These are phyloP conservation scores for Claviceps quebecensis DNA, from an alignment of 2,329 filamentous ascomycete species.

Conservation along the genomic window DNA sequence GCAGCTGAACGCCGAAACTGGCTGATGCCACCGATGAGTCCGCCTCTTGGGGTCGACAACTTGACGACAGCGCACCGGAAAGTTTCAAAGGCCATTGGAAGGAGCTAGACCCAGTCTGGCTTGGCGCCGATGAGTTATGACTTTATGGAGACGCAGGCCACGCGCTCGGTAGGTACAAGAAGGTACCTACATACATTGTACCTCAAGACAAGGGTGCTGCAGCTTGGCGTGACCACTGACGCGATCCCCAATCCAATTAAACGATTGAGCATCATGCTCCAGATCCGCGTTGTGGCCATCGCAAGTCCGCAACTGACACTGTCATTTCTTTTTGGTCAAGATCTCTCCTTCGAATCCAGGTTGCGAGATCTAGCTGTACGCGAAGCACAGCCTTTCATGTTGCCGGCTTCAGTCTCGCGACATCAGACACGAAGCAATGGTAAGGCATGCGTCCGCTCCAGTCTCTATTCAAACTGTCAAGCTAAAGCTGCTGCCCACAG, in stretches of 20 bases:
- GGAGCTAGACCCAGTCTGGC: neutral
- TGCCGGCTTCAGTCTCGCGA: neutral
- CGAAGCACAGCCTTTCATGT: neutral
- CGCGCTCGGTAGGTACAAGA: neutral
- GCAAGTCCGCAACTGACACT: neutral
- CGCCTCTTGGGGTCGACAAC: too few relatives aligned
- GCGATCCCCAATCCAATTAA: neutral
- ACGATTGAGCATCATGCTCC: neutral
- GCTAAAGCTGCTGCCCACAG: constrained; percentile 19
- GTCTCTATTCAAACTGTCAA: neutral
- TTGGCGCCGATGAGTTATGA: neutral
- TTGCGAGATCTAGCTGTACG: neutral
- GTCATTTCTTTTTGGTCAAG: neutral
- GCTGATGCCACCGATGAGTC: too few relatives aligned
- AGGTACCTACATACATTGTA: too few relatives aligned
- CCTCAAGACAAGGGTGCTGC: neutral
- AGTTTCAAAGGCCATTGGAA: too few relatives aligned
- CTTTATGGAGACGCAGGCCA: neutral
- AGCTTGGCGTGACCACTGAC: neutral
- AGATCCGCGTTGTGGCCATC: neutral
- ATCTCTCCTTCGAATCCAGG: neutral
- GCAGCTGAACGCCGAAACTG: too few relatives aligned
- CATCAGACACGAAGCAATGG: neutral
- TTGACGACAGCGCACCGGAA: neutral
- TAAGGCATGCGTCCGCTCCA: neutral